These are phyloP conservation scores for Brassica juncea DNA, from an alignment of 345 rosid genomes.

Conservation along the genomic window DNA sequence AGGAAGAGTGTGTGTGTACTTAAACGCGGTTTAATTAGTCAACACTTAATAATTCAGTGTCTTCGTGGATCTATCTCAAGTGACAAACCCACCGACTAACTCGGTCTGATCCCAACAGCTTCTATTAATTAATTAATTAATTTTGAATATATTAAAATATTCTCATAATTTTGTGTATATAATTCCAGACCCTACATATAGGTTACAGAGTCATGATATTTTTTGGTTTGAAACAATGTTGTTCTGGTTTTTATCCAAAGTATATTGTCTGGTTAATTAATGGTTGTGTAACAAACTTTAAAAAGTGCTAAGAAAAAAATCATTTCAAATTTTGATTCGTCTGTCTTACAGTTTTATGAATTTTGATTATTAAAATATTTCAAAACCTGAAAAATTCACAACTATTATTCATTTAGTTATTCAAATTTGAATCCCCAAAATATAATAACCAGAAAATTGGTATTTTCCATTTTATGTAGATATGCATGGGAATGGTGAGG, in stretches of 20 bases:
- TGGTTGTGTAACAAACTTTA: neutral
- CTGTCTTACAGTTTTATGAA: neutral
- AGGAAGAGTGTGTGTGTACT: neutral
- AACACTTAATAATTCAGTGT: slow-evolving; percentile 29
- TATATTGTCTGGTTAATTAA: too few species aligned
- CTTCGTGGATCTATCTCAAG: slow-evolving; percentile 22
- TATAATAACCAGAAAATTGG: neutral
- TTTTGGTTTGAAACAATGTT: neutral
- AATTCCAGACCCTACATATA: neutral
- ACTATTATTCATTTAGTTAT: too few species aligned
- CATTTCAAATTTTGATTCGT: neutral
- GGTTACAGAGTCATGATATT: neutral
- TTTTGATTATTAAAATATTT: neutral
- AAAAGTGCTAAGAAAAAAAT: neutral
- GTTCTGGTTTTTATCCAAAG: neutral
- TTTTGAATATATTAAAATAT: neutral
- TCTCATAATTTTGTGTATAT: neutral
- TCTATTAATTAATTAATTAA: neutral
- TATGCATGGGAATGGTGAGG: neutral
- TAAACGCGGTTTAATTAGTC: slow-evolving; percentile 32
- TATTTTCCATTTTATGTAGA: neutral
- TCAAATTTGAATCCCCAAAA: neutral
- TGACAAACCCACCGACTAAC: slow-evolving; percentile 38
- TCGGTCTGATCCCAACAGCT: slow-evolving; percentile 16
- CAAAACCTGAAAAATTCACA: neutral